A percentile compares a stretch with the other conserved stretches of the same genome.
phyloP scores from a whole-genome alignment of 83 land plant species.

The Thuja plicata region DNA sequence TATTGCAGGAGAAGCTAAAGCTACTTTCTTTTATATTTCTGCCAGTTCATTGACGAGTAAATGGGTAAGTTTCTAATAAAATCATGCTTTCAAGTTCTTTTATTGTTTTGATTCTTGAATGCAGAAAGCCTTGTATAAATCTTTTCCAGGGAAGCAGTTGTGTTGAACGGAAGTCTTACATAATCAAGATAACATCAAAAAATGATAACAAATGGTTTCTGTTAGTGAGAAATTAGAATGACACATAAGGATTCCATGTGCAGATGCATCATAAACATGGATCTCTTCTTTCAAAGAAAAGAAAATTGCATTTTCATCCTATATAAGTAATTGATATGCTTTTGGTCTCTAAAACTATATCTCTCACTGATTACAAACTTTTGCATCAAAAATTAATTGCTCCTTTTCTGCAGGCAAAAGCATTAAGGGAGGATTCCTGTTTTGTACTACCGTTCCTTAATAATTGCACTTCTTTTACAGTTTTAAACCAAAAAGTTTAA shows the following conservation, averaged over 20 bases:
- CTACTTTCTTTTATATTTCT: constrained; percentile 98
- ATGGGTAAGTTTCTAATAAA: constrained; percentile 69
- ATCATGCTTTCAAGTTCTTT: not conserved
- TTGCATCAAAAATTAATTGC: not conserved
- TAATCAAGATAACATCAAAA: not conserved
- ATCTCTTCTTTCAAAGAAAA: constrained; percentile 3
- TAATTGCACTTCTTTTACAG: not conserved
- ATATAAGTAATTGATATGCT: not conserved
- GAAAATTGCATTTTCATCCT: not conserved
- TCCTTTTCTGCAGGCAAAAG: not conserved
- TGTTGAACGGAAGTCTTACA: not conserved
- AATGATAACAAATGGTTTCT: not conserved
- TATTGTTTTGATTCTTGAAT: not conserved
- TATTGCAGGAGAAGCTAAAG: constrained; percentile 99
- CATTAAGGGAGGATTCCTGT: not conserved
- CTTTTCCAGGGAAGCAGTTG: not conserved
- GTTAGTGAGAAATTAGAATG: not conserved
- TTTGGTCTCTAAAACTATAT: not conserved
- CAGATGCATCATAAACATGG: not conserved
- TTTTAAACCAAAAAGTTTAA: not conserved
- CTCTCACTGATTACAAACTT: not conserved
- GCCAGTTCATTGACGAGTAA: constrained; percentile 99
- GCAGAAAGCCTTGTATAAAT: not conserved
- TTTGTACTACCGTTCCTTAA: not conserved
- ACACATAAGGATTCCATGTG: not conserved